Percentiles rank a stretch among this genome's conserved stretches.
Evolutionary conservation across 768 basidiomycete species (phyloP).

Genomic region (Tricholoma furcatifolium): DNA sequence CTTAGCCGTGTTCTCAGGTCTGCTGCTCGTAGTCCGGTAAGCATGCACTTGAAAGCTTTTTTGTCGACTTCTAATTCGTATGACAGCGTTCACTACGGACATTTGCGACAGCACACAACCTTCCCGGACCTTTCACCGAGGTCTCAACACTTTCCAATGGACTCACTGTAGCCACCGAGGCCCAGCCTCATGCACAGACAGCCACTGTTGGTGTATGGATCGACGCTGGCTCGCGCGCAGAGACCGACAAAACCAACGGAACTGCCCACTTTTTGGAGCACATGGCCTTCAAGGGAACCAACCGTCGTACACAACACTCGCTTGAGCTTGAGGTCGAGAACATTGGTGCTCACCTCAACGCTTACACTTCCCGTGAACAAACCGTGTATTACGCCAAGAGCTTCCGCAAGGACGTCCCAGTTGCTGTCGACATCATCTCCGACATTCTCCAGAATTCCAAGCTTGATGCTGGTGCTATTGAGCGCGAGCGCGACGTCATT

Average conservation of each 20-base stretch:
- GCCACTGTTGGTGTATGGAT: slow-evolving; percentile 99
- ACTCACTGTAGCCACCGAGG: slow-evolving; percentile 90
- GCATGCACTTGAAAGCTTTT: background rate
- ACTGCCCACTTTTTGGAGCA: slow-evolving; percentile 99
- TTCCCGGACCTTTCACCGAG: slow-evolving; percentile 77
- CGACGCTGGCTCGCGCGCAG: slow-evolving; percentile 95
- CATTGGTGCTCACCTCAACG: slow-evolving; percentile 95
- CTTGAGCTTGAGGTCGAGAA: slow-evolving; percentile 98
- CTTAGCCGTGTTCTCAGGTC: slow-evolving; percentile 26
- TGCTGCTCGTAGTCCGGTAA: slow-evolving; percentile 20
- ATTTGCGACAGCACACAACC: slow-evolving; percentile 72
- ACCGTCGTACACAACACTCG: slow-evolving; percentile 80
- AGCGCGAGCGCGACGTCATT: slow-evolving; percentile 95
- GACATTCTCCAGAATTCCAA: slow-evolving; percentile 98
- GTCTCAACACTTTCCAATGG: slow-evolving; percentile 93
- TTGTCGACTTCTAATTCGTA: background rate
- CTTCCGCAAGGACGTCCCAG: slow-evolving; percentile 92
- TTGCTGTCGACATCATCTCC: slow-evolving; percentile 93
- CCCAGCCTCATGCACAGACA: slow-evolving; percentile 88
- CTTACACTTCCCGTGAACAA: slow-evolving; percentile 98
- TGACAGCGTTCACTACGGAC: slow-evolving; percentile 42
- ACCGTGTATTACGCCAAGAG: slow-evolving; percentile 99
- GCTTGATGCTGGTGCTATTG: slow-evolving; percentile 82
- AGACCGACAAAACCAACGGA: slow-evolving; percentile 92
- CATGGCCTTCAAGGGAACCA: slow-evolving; percentile 98